Evolutionary conservation across 257 asterid species (phyloP), one percentile per base, ranked within the genome.

Genomic region (Nicotiana attenuata): DNA sequence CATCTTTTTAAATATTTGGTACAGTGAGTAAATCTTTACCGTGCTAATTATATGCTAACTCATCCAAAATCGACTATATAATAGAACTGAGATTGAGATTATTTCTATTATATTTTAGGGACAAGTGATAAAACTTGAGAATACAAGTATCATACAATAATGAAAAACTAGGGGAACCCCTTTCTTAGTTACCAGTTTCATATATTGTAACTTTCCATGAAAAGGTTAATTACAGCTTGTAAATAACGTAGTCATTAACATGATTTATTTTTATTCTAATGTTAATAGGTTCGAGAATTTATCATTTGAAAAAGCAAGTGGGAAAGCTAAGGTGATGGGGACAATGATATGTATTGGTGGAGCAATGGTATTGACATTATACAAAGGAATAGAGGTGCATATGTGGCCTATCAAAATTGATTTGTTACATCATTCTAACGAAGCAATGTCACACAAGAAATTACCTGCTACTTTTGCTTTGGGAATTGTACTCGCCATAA

Each of bases 271-370:
- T 45, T 45, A 0, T 9, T 47, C 6, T 45, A 22, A 47, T 75
- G 45, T 75, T 81, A 5, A 56, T 71, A 83, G 86, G 67, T 77
- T 83, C 10, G 86, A 83, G 83, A 83, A 45, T 2, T 24, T 83
- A 10, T 77, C 82, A 61, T 41, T 83, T 11, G 22, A 78, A 2
- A 78, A 80, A 67, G 29, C 24, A 28, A 83, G 86, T 67, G 86
- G 86, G 3, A 83, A 83, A 80, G 86, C 86, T 5, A 83, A 83
- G 28, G 83, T 60, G 66, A 19, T 66, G 45, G 86, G 86, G 1
- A 83, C 86, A 19, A 17, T 83, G n/a, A 76, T 83, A 65, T 83
- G 86, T 78, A 67, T 83, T 65, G 69, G 86, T 24, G 86, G 86
- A 65, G 86, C 86, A 29, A 83, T 83, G 86, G 8, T 83, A 35